phyloP scores from a whole-genome alignment of 371 early-diverging fungal genomes.

The Mucor irregularis region DNA sequence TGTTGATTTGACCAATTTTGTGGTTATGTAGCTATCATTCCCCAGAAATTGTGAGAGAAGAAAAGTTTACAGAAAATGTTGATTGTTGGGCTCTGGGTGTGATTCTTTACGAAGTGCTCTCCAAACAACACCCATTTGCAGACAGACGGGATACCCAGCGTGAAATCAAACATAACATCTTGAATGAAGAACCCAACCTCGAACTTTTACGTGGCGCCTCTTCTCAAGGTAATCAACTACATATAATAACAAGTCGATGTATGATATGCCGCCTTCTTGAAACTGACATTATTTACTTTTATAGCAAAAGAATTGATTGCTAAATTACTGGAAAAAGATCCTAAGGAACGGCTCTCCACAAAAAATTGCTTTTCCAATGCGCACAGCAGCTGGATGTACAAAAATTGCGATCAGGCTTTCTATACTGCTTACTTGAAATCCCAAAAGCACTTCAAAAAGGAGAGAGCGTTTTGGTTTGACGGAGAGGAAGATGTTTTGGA shows the following conservation, averaged over 20 bases:
- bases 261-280: too few species aligned
- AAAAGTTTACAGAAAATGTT: conserved; percentile 1
- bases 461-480: neutral
- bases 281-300: neutral
- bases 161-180: neutral
- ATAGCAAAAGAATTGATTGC: neutral
- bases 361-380: neutral
- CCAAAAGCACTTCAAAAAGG: neutral
- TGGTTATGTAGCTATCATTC: conserved; percentile 1
- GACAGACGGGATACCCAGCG: neutral
- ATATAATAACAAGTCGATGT: too few species aligned
- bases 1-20: neutral
- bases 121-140: neutral
- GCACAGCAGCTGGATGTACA: neutral
- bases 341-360: neutral
- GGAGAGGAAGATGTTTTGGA: neutral
- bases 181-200: neutral
- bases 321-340: neutral
- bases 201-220: neutral
- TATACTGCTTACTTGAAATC: neutral
- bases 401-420: neutral
- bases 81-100: conserved; percentile 5
- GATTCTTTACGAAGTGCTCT: neutral
- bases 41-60: conserved; percentile 1
- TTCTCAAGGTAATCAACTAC: neutral